Evolutionary conservation across 2,329 filamentous ascomycete species (phyloP), one percentile per base, ranked within the genome.

Genomic region (Sordariomycetes sp.): DNA sequence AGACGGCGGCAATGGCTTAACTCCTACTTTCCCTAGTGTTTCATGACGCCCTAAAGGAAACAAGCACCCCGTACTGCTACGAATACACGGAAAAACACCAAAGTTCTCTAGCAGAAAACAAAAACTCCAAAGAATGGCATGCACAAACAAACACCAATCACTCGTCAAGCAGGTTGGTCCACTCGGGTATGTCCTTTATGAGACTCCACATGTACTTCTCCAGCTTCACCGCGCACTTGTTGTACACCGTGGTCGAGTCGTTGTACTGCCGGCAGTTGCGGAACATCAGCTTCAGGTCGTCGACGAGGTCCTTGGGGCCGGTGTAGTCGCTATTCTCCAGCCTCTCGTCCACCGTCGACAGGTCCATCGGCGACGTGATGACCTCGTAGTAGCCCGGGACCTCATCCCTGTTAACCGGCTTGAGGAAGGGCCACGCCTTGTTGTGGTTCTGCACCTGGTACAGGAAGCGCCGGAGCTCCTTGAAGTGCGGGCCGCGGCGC

Each of bases 381-480:
- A 97, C 92, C 60, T 96, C 90, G 76, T 97, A 97, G 74, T 99
- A 99, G 71, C 99, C 94, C n/a, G 90, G 86, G 0, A 99, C 94
- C 64, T 97, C 94, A 66, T 99, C 94, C 64, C 88, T 86, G 70
- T 95, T 97, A 64, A 99, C 94, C 0, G 94, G 93, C 25, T 90
- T 83, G 34, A 94, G 81, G 77, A 99, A 99, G 0, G 94, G 94
- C 94, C 94, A 99, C 0, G 91, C 89, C 10, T 88, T 87, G 64
- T 86, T 86, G 73, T 96, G 91, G 69, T 97, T 97, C 70, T 97
- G 92, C 71, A 97, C 83, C 67, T 96, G 90, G 71, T 95, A 96
- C 63, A 99, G 86, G 7, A 99, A 82, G 70, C 94, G 90, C 14
- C 96, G 81, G 2, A 99, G 85, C 64, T 95, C 88, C 70, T 94